Conservation (phyloP, 2,329 filamentous ascomycete species). For the Aureobasidium sp. region DNA sequence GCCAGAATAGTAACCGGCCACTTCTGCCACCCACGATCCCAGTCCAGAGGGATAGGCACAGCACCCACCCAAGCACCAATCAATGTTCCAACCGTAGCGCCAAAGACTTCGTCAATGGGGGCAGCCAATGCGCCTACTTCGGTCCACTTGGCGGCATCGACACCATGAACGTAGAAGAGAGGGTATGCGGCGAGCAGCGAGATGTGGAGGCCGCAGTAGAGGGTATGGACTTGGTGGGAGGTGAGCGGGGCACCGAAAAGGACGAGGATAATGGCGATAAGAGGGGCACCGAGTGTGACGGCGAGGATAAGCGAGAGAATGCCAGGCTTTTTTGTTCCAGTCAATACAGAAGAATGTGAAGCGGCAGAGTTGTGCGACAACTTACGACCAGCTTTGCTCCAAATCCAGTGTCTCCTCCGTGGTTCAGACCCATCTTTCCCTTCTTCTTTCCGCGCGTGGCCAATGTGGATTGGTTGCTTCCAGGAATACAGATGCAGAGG, state of each 20-base stretch:
- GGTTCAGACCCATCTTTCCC: constrained; percentile 47
- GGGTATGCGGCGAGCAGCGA: constrained; percentile 70
- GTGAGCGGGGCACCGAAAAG: constrained; percentile 89
- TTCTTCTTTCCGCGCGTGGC: constrained; percentile 36
- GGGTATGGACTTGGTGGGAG: constrained; percentile 68
- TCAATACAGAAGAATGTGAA: neutral
- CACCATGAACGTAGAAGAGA: constrained; percentile 76
- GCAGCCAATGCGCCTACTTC: constrained; percentile 59
- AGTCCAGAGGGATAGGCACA: constrained; percentile 90
- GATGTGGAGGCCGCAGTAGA: constrained; percentile 74
- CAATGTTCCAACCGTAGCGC: constrained; percentile 66
- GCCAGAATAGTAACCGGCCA: constrained; percentile 90
- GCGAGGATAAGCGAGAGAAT: constrained; percentile 60
- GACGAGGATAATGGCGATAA: constrained; percentile 56
- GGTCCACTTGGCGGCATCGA: constrained; percentile 64
- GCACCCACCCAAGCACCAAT: constrained; percentile 89
- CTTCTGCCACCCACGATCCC: constrained; percentile 97
- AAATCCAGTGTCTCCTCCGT: constrained; percentile 28
- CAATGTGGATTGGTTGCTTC: constrained; percentile 32
- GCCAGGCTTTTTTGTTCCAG: constrained; percentile 44
- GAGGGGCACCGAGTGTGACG: constrained; percentile 46
- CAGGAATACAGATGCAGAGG: constrained; percentile 51
- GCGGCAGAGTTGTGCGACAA: constrained; percentile 2
- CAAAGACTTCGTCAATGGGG: constrained; percentile 78
- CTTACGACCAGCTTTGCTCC: constrained; percentile 36